These are phyloP conservation scores for Dalechampia spathulata DNA, from an alignment of 441 rosid species.

Conservation along the genomic window DNA sequence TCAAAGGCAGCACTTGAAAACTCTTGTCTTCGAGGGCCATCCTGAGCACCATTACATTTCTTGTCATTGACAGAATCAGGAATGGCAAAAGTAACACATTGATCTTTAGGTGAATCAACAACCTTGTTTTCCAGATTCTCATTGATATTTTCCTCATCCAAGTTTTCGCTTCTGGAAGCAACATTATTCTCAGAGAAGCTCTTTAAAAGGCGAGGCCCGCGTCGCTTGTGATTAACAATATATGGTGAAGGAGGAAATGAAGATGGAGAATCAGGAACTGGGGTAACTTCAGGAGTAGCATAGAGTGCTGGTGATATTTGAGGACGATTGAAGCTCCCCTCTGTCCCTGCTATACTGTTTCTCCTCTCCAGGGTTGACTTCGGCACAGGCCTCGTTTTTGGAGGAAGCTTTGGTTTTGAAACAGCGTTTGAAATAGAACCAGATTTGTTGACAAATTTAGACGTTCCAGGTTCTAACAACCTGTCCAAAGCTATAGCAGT, in stretches of 20 bases:
- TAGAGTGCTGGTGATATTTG: conserved; percentile 73
- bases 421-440: conserved; percentile 21
- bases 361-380: conserved; percentile 35
- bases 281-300: conserved; percentile 74
- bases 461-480: conserved; percentile 68
- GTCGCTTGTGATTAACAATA: conserved; percentile 80
- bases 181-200: conserved; percentile 57
- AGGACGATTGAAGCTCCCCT: conserved; percentile 51
- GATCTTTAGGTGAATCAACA: conserved; percentile 13
- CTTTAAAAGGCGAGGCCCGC: conserved; percentile 73
- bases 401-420: conserved; percentile 26
- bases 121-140: conserved; percentile 21
- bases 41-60: conserved; percentile 16
- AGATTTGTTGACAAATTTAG: conserved; percentile 46
- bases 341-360: conserved; percentile 25
- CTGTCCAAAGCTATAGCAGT: conserved; percentile 78
- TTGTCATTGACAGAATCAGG: conserved; percentile 19
- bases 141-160: conserved; percentile 22
- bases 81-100: conserved; percentile 23
- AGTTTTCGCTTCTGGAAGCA: conserved; percentile 27
- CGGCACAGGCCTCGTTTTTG: conserved; percentile 24
- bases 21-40: conserved; percentile 8
- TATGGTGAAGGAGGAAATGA: conserved; percentile 87
- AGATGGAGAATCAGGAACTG: conserved; percentile 76
- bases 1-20: conserved; percentile 19